Base-by-base conservation (phyloP, 2,329 filamentous ascomycete genomes). In the Camillea tinctor region DNA sequence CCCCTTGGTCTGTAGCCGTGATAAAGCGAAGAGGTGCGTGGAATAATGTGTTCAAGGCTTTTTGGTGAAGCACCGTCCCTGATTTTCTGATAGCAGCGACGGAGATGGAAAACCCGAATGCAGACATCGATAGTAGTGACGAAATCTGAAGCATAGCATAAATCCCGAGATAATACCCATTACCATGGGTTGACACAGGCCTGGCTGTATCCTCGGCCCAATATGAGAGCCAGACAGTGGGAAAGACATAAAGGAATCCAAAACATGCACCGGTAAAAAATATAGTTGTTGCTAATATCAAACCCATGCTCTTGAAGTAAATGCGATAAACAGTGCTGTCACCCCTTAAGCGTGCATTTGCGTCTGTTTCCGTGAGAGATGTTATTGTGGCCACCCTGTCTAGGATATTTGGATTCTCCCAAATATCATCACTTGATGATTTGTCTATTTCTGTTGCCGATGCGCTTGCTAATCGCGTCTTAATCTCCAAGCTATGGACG, bases 21-120 rank as follows among this genome's bases (percentile, higher is more conserved):
- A 80, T 79, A 61, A 80, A 79, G 6, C 64, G 64, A 44, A 82
- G 60, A 1, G 79, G 76, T 1, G 79, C 79, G 1, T 66, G 66
- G 11, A 77, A 64, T 0, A 78, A 68, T 0, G 75, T 76, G 9
- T 52, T 55, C 15, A 71, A 59, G 4, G 68, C 66, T 36, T 62
- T 58, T 22, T 61, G 61, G 48, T 71, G 68, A 17, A 68, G 61
- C 15, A 52, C 56, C 4, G 58, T 58, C 8, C 67, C 68, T 1
- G 65, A 60, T 26, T 56, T 60, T 20, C 50, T 65, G n/a, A 66
- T 57, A 20, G 55, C 58, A 6, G 57, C 57, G 22, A 62, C 58
- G n/a, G 63, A 61, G 3, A 66, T 22, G 11, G 63, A 19, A 15
- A 64, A 44, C 13, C 40, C 65, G 19, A 70, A 59, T 1, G 50